Base-by-base conservation (phyloP, 139 green algal species). In the Chlorella vulgaris region DNA sequence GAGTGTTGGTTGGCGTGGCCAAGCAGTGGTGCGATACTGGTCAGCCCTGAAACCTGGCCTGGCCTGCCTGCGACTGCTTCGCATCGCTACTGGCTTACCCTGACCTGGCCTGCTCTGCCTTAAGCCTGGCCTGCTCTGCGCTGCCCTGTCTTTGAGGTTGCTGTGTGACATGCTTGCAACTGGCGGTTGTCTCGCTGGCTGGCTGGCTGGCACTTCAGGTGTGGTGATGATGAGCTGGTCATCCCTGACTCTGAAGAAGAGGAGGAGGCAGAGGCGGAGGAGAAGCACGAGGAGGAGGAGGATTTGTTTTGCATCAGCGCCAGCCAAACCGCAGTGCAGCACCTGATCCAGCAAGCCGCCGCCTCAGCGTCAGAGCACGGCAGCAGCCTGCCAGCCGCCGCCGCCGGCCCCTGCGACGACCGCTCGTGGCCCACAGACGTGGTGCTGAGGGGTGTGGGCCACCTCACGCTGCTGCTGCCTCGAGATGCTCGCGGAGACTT, bases 381-480 rank as follows among this genome's bases (percentile, higher is more conserved):
- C 67, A 38, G 53, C 35, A 15, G 8, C 2, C 22, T 28, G 19
- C 10, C 18, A 40, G 1, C 18, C 29, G 6, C 21, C 3, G 13
- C 3, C 22, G 22, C 43, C 26, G 58, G 3, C 38, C 24, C 21
- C 39, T 36, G 60, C 19, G 33, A 1, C 18, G 35, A 22, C 38
- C 24, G 26, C 15, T 22, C 63, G 6, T 22, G 67, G 63, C 65
- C 47, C 40, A 65, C 33, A 65, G 18, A 50, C 43, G 66, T 68
- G 5, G 77, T 68, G 63, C 40, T 83, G 5, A 26, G 21, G 4
- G 77, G 77, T 8, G 31, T 24, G 6, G 76, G 28, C 13, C 18
- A 43, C 13, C 31, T 87, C 18, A 87, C 83, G 47, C 60, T 87
- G 60, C 69, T 87, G 62, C 33, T 87, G n/a, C 83, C 83, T 15